A percentile compares a stretch with the other conserved stretches of the same genome.
Conservation (phyloP, 257 asterid genomes). For the Lantana camara region DNA sequence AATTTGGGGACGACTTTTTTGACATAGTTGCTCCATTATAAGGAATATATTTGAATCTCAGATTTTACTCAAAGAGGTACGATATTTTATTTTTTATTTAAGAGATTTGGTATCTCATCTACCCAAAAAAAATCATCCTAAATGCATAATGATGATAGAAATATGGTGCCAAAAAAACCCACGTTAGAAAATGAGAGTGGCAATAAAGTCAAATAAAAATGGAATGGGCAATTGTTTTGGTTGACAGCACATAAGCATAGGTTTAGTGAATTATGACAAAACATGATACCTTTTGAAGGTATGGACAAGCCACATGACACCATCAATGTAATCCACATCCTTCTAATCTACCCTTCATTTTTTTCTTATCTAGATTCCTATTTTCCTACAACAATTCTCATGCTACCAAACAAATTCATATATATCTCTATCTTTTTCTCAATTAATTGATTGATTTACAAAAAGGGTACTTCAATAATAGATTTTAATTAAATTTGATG, state of each 20-base stretch:
- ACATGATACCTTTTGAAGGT: neutral
- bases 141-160: neutral
- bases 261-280: conserved; percentile 21
- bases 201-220: conserved; percentile 22
- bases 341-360: neutral
- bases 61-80: too few species aligned
- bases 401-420: too few species aligned
- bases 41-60: too few species aligned
- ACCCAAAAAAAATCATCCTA: too few species aligned
- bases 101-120: too few species aligned
- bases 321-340: conserved; percentile 20
- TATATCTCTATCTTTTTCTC: too few species aligned
- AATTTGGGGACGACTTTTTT: too few species aligned
- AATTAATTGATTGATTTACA: too few species aligned
- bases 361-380: neutral
- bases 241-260: conserved; percentile 29
- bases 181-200: neutral
- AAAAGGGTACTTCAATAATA: too few species aligned
- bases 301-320: conserved; percentile 28
- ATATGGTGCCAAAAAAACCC: neutral
- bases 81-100: too few species aligned
- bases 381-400: neutral
- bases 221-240: conserved; percentile 14
- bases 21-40: too few species aligned
- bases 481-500: too few species aligned